phyloP scores from a whole-genome alignment of 768 basidiomycete species.

The Cubamyces sp. region DNA sequence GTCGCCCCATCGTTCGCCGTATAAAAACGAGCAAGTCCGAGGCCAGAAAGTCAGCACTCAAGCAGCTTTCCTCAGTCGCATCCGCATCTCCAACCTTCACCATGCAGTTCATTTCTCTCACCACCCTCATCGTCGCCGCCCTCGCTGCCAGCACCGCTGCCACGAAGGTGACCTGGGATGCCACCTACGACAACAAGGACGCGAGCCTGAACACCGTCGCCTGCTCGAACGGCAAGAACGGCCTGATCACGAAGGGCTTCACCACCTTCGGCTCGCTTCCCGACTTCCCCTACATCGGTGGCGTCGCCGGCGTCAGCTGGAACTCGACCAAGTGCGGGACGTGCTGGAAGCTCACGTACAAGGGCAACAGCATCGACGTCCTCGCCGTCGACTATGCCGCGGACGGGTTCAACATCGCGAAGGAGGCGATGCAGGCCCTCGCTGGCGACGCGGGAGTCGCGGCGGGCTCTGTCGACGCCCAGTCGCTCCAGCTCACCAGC shows the following conservation, averaged over 20 bases:
- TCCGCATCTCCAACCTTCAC: constrained; percentile 3
- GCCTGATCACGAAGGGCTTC: constrained; percentile 39
- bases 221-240: constrained; percentile 45
- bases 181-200: constrained; percentile 37
- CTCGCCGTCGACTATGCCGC: constrained; percentile 37
- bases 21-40: constrained; percentile 3
- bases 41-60: background rate
- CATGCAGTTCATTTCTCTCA: constrained; percentile 35
- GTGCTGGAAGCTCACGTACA: constrained; percentile 39
- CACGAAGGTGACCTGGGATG: constrained; percentile 42
- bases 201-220: constrained; percentile 38
- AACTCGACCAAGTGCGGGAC: constrained; percentile 38
- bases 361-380: constrained; percentile 34
- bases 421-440: constrained; percentile 40
- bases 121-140: constrained; percentile 24
- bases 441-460: constrained; percentile 47
- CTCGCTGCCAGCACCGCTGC: constrained; percentile 20
- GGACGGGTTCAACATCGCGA: constrained; percentile 40
- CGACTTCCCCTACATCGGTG: constrained; percentile 44
- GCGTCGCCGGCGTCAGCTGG: constrained; percentile 35
- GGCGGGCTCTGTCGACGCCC: constrained; percentile 53
- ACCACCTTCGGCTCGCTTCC: constrained; percentile 43
- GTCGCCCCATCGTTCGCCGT: background rate
- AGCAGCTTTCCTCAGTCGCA: constrained; percentile 1
- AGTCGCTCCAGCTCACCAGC: constrained; percentile 44